Base-by-base conservation (phyloP, 2,329 filamentous ascomycete species). In the Ophiognomonia clavigignenti-juglandacearum region DNA sequence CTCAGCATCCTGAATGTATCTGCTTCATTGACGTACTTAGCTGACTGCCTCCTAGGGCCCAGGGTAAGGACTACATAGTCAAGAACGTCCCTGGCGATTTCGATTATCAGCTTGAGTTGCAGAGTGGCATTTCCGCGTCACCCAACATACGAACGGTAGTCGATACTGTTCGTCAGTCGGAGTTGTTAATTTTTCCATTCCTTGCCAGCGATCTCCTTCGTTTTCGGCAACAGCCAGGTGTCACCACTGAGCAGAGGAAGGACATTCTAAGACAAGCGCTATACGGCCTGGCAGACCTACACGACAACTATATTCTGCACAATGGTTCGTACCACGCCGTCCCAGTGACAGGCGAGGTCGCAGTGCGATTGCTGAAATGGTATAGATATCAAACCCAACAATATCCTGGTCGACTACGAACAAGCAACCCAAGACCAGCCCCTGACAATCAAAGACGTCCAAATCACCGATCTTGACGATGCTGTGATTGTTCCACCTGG, bases 371-470 rank as follows among this genome's bases (percentile, higher is more conserved):
- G 18, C 35, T 34, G 14, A 41, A 37, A 41, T 31, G n/a, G 40
- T 19, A 22, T 53, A 61, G 65, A 67, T 49, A 59, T 65, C 43
- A 67, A 65, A 51, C 60, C 63, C 35, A 62, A 66, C 45, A 66
- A 66, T 42, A 61, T 66, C 36, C 56, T 65, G 43, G 35, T 68
- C 24, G 57, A 66, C 48, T 60, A 61, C 36, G 54, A 59, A 11
- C 52, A 57, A 39, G 54, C 35, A 27, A 43, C 32, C 32, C 43
- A 29, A 8, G 50, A 41, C 26, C 39, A 50, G 11, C 26, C 26
- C 26, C 26, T 60, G 4, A 51, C 8, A 1, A 48, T 64, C 22
- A 53, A 59, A 11, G 54, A 47, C 31, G 53, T 61, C 1, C 59
- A 64, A 39, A 56, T 64, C 18, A 55, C 58, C 34, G 61, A 64